Base-by-base conservation (phyloP, 495 filamentous ascomycete genomes). In the Pseudomonodictys pantanalensis region DNA sequence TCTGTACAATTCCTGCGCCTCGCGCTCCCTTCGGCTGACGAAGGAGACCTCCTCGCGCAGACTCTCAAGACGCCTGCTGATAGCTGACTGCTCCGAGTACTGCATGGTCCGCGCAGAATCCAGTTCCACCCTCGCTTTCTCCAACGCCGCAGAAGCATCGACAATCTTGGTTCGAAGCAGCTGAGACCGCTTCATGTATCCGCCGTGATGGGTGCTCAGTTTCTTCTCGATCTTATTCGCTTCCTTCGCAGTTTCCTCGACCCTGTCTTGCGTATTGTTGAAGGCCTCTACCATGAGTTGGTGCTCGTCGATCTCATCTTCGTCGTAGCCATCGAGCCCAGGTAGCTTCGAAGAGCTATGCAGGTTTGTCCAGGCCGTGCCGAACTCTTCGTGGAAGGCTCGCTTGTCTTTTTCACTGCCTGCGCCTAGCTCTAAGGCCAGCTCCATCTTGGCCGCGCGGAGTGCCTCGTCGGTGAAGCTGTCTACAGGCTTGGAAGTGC, bases 221-320 rank as follows among this genome's bases (percentile, higher is more conserved):
- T 96, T 97, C 78, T 96, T 96, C 72, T 98, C 92, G 10, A 91
- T 75, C 70, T 91, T 93, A 65, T 89, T 90, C 45, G 86, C 88
- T 49, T 83, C 81, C 57, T 90, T 84, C 4, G 92, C 92, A 0
- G 84, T 84, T 3, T 78, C 79, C 52, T 85, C 78, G 45, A 95
- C 82, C 8, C 80, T 77, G 29, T 87, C 80, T 69, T 95, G 85
- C 7, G 90, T 79, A 20, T 81, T 80, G 32, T 88, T 81, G 59
- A 89, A 88, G 7, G 86, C 80, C 58, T 83, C 72, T 25, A 77
- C 71, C 73, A 88, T 78, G n/a, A 81, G 65, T 46, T 83, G 73
- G 48, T 80, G 72, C 68, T 85, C 79, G 43, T 86, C 84, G 38
- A 80, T 80, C 38, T 90, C 86, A 55, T 85, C 83, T 45, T 88